Evolutionary conservation across 1,139 yeast genomes (phyloP), one percentile per base, ranked within the genome.

Genomic region (Blastobotrys buckinghamii): DNA sequence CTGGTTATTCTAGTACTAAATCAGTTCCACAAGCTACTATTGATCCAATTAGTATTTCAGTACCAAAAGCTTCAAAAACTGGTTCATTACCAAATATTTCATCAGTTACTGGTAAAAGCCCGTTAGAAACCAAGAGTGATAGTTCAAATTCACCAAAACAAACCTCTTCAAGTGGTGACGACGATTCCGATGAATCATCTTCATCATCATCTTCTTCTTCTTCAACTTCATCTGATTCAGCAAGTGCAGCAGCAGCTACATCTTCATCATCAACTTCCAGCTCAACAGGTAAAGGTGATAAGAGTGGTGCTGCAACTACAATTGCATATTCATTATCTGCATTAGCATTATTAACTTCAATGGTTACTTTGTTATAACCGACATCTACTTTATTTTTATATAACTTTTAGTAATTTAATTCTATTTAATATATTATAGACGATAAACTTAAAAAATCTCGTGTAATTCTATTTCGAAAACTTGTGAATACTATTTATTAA

Each of bases 1-100:
- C 66, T 2, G 45, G 49, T 30, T 58, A 56, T 43, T 42, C 53
- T 34, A 47, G 53, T 29, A 58, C 60, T 17, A 33, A 50, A 33
- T 17, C 52, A 15, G 56, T 51, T 20, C 39, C 6, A 26, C 9
- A 22, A 10, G 39, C 45, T 24, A 39, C 39, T 8, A 58, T 41
- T 54, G 52, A 8, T 52, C 59, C 16, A 49, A 50, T 15, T 47
- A 56, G 16, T 52, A 56, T 40, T 48, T 65, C 26, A 59, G 57
- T 46, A 53, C 55, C 26, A 61, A 29, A 29, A 13, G 38, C 38
- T 34, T 7, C 5, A 10, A 19, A 16, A 10, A 34, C 38, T 8
- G 38, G 38, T 9, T 16, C 32, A 29, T 12, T 29, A 13, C 32
- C 32, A 29, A 13, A 29, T 13, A n/a, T n/a, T n/a, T 29, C 9